Evolutionary conservation across 192 early-diverging fungal species (phyloP).

Genomic region (Mortierella antarctica): DNA sequence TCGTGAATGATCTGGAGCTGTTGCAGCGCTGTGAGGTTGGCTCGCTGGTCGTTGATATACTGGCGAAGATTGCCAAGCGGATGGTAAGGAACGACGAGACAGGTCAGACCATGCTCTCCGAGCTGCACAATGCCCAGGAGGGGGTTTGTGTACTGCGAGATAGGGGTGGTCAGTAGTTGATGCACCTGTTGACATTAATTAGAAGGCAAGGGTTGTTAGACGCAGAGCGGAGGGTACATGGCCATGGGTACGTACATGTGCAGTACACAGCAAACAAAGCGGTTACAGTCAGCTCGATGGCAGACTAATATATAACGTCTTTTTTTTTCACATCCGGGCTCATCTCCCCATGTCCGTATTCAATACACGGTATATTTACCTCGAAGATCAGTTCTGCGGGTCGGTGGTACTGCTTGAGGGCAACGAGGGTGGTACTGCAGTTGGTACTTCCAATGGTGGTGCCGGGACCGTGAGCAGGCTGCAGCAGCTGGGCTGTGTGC

Average conservation of each 20-base stretch:
- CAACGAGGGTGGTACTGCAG: slow-evolving; percentile 1
- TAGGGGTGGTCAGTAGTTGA: slow-evolving; percentile 39
- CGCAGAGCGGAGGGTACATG: not conserved
- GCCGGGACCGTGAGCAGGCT: not conserved
- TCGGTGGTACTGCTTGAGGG: slow-evolving; percentile 42
- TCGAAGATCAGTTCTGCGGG: slow-evolving; percentile 42
- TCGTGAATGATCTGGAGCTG: slow-evolving; percentile 51
- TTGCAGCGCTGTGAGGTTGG: slow-evolving; percentile 25
- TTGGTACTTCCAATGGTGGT: not conserved
- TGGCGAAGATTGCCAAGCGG: slow-evolving; percentile 43
- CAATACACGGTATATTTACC: slow-evolving; percentile 2
- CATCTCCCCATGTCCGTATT: too few relatives aligned
- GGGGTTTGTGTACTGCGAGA: slow-evolving; percentile 26
- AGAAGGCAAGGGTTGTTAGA: not conserved
- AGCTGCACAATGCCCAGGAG: slow-evolving; percentile 39
- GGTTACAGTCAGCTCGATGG: too few relatives aligned
- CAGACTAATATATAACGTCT: too few relatives aligned
- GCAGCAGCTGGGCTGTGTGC: slow-evolving; percentile 33
- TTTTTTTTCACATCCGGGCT: too few relatives aligned
- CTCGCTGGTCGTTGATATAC: slow-evolving; percentile 27
- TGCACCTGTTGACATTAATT: slow-evolving; percentile 12
- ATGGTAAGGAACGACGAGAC: slow-evolving; percentile 33
- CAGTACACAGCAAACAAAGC: not conserved
- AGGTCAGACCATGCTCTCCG: slow-evolving; percentile 35
- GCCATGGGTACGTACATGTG: not conserved